Base-by-base conservation (phyloP, 1,139 yeast genomes). In the Hansenula lynferdii region DNA sequence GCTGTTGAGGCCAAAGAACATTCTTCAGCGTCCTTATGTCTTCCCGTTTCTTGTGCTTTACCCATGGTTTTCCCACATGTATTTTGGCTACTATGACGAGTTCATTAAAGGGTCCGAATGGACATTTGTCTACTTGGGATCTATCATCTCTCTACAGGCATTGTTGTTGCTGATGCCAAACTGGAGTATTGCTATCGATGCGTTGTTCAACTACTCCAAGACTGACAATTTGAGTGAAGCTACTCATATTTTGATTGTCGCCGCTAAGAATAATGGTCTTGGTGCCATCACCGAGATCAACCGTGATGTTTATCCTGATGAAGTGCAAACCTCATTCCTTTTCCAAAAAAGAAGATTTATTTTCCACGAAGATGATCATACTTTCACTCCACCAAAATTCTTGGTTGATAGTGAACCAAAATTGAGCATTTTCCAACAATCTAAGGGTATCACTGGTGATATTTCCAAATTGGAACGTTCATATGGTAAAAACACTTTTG, bases 301-400 rank as follows among this genome's bases (percentile, higher is more conserved):
- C 42, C 72, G 86, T 47, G 83, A 81, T 49, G 56, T 60, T 20
- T 75, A 72, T 54, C 70, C 72, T 27, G 85, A 78, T 43, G 82
- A 77, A 40, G 75, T 78, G 40, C 94, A 84, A 56, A 65, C 75
- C 17, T 82, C 85, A 33, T 92, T 92, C 62, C 67, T 78, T 44
- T 92, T 87, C 65, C 99, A 92, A 62, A 92, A 92, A 70, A 82
- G 97, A 65, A 79, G 96, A 51, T 94, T 87, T 58, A 68, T 92
- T 48, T 84, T 76, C 65, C 75, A 84, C 53, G 60, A 66, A 7
- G 72, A 75, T 16, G 57, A 66, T 15, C 61, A 69, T 25, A 61
- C 69, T 42, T 92, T 94, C 56, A 63, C 83, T 15, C 95, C 97
- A 33, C 98, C 98, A 15, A 74, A 69, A 47, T 94, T 86, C 57